phyloP scores from a whole-genome alignment of 768 basidiomycete genomes.

The Calocybe cyanea region DNA sequence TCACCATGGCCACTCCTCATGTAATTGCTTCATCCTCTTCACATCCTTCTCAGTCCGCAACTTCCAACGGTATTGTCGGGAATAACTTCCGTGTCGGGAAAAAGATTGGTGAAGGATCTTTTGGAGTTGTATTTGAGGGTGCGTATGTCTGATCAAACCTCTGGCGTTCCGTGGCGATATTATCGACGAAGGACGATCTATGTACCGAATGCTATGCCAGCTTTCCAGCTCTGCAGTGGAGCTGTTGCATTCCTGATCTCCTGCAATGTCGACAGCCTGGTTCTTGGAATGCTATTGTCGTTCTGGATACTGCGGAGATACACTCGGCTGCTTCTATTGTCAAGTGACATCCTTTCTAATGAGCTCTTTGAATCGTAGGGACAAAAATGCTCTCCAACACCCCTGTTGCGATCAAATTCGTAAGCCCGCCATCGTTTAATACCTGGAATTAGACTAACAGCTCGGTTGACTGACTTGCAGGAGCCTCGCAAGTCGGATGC shows the following conservation, averaged over 20 bases:
- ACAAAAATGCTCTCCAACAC: constrained; percentile 79
- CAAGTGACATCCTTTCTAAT: too few species aligned
- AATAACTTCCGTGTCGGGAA: constrained; percentile 88
- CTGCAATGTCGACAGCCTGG: too few species aligned
- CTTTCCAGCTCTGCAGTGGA: background rate
- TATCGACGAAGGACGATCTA: background rate
- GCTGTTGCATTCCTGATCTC: background rate
- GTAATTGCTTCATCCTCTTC: constrained; percentile 76
- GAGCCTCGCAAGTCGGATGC: constrained; percentile 97
- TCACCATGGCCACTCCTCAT: constrained; percentile 74
- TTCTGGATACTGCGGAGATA: background rate
- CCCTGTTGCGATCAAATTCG: constrained; percentile 97
- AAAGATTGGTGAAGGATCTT: constrained; percentile 99
- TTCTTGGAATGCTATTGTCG: too few species aligned
- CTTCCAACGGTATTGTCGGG: constrained; percentile 72
- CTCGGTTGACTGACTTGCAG: constrained; percentile 31
- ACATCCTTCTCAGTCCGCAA: constrained; percentile 61
- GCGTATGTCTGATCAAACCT: constrained; percentile 16
- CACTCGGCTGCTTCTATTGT: background rate
- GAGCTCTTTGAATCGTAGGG: constrained; percentile 55
- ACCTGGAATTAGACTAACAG: constrained; percentile 5
- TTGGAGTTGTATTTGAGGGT: constrained; percentile 98
- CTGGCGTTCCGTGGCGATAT: constrained; percentile 1
- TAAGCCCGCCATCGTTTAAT: constrained; percentile 44
- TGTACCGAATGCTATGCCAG: constrained; percentile 2